phyloP scores from a whole-genome alignment of 2,329 filamentous ascomycete species.

The Colletotrichum sp. region DNA sequence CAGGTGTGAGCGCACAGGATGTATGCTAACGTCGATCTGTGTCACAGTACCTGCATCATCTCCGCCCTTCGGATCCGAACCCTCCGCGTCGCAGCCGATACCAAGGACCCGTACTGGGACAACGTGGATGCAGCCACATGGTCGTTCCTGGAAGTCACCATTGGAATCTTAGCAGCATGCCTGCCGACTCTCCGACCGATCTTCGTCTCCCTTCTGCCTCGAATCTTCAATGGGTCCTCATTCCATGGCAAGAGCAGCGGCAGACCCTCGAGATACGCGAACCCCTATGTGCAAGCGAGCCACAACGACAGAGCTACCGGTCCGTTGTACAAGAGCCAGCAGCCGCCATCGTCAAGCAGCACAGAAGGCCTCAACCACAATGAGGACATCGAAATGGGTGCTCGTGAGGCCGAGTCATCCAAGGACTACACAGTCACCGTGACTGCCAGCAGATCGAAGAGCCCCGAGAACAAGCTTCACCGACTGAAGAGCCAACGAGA shows the following conservation, averaged over 20 bases:
- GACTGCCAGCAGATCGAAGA: not conserved
- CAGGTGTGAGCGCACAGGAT: not conserved
- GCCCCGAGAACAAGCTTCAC: not conserved
- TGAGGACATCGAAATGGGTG: not conserved
- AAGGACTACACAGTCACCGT: not conserved
- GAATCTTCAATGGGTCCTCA: conserved; percentile 17
- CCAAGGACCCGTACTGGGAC: conserved; percentile 30
- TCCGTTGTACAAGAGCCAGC: not conserved
- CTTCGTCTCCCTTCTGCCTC: conserved; percentile 25
- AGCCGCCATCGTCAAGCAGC: not conserved
- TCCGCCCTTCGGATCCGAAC: conserved; percentile 34
- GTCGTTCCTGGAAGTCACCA: conserved; percentile 34
- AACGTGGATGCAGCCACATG: conserved; percentile 34
- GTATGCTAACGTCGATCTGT: not conserved
- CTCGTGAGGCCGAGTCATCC: not conserved
- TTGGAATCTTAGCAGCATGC: conserved; percentile 31
- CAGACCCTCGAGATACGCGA: not conserved
- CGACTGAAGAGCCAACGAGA: not conserved
- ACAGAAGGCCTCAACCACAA: not conserved
- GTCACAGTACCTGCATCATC: conserved; percentile 28
- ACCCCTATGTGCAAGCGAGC: not conserved
- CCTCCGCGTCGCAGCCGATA: conserved; percentile 25
- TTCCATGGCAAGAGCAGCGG: not conserved
- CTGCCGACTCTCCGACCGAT: conserved; percentile 33
- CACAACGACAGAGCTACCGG: conserved; percentile 20